These are phyloP conservation scores for Fusarium azukiicola DNA, from an alignment of 2,329 filamentous ascomycete genomes.

Conservation along the genomic window DNA sequence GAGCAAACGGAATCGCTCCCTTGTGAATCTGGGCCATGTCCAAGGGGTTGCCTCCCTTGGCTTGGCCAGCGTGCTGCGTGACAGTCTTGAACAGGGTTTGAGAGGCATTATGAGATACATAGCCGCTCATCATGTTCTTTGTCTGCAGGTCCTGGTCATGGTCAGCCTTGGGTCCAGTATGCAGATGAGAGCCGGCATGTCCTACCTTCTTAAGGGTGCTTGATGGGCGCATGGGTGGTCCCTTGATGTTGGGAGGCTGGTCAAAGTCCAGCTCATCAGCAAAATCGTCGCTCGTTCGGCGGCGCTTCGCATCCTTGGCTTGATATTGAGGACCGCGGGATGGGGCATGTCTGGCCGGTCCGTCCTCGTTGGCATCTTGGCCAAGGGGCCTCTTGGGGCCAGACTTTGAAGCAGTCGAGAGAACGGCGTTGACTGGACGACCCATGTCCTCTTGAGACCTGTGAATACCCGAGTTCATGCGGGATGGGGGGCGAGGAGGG, in stretches of 20 bases:
- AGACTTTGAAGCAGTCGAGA: constrained; percentile 82
- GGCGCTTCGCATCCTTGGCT: constrained; percentile 87
- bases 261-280: constrained; percentile 82
- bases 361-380: constrained; percentile 79
- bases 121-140: constrained; percentile 81
- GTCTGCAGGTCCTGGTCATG: constrained; percentile 75
- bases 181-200: not conserved
- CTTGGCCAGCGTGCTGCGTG: constrained; percentile 84
- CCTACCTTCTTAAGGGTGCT: constrained; percentile 84
- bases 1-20: constrained; percentile 93
- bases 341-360: constrained; percentile 68
- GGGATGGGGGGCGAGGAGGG: constrained; percentile 73
- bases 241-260: constrained; percentile 83
- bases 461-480: constrained; percentile 76
- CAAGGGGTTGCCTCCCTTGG: constrained; percentile 83
- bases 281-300: constrained; percentile 87
- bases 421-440: constrained; percentile 79
- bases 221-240: constrained; percentile 92
- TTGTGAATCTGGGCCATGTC: constrained; percentile 95
- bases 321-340: constrained; percentile 82
- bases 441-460: constrained; percentile 78
- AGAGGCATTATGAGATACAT: constrained; percentile 76
- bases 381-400: constrained; percentile 86
- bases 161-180: constrained; percentile 58
- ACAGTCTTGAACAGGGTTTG: constrained; percentile 83